Base-by-base conservation (phyloP, 2,329 filamentous ascomycete genomes). In the Colletotrichum tropicale region DNA sequence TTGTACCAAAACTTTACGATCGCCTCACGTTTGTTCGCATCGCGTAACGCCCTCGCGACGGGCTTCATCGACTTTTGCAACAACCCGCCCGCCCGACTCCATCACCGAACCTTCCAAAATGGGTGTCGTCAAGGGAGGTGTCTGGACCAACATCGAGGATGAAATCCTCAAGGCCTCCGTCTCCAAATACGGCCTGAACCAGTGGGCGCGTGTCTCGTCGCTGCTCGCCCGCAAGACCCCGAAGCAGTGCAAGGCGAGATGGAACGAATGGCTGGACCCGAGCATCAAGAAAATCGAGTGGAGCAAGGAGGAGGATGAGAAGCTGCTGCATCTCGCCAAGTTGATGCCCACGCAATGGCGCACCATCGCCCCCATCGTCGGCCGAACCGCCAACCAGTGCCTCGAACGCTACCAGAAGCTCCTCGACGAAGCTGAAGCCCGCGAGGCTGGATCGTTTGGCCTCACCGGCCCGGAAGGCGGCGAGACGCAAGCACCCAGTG, bases 281-380 rank as follows among this genome's bases (percentile, higher is more conserved):
- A 95, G 95, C 83, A 98, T 99, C 88, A 95, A 96, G 82, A 99
- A 99, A 89, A 97, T 98, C 80, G 97, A 99, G 87, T 99, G 97
- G 96, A 98, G 95, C 83, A 95, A 97, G 82, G 97, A 99, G 86
- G 97, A 99, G 85, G 97, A 99, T 84, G 97, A 99, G 89, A 98
- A 98, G 87, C 90, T 99, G 76, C 87, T 99, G 81, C 97, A 98
- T 82, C 90, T 99, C 82, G 97, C 97, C 77, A 99, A 98, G 90
- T 90, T 99, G 87, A 98, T 99, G 94, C 97, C 97, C 73, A 98
- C 96, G 32, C 97, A 99, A 91, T 99, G 97, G 97, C 94, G 97
- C 82, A 98, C 97, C 64, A 98, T 99, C 82, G 96, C 97, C 74
- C 96, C 97, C 71, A 96, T 98, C 80, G 96, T 99, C 81, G 97